phyloP scores from a whole-genome alignment of 495 filamentous ascomycete genomes.

The Filosporella fistucella region DNA sequence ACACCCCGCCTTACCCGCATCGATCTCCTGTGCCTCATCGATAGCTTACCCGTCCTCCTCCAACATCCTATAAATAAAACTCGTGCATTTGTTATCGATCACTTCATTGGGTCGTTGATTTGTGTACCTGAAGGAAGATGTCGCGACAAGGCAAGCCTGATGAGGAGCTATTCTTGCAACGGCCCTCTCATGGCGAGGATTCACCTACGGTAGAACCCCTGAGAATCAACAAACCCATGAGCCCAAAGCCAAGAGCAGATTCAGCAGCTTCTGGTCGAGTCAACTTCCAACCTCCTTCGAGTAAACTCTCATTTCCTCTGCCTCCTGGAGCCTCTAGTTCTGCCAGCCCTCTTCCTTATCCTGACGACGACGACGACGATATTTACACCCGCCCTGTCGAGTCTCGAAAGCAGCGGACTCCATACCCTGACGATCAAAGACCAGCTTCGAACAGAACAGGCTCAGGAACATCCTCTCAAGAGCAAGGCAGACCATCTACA shows the following conservation, averaged over 20 bases:
- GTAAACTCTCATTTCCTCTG: conserved; percentile 43
- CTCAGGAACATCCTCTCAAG: conserved; percentile 12
- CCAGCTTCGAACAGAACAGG: conserved; percentile 19
- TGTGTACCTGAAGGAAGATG: conserved; percentile 18
- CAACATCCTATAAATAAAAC: conserved; percentile 23
- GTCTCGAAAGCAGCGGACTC: conserved; percentile 34
- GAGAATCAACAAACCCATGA: conserved; percentile 72
- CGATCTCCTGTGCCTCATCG: conserved; percentile 20
- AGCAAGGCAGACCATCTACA: conserved; percentile 13
- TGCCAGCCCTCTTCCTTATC: conserved; percentile 67
- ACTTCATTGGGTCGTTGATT: conserved; percentile 13
- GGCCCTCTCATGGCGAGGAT: conserved; percentile 48
- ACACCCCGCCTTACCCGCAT: conserved; percentile 17
- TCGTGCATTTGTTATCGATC: conserved; percentile 20
- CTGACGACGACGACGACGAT: conserved; percentile 60
- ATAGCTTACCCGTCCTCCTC: conserved; percentile 17
- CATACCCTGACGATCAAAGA: conserved; percentile 44
- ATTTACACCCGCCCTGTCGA: conserved; percentile 30
- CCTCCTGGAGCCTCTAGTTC: conserved; percentile 61
- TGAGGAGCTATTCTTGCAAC: conserved; percentile 74
- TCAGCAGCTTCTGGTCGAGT: conserved; percentile 37
- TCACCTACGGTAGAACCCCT: conserved; percentile 79
- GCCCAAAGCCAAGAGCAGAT: conserved; percentile 40
- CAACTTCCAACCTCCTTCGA: conserved; percentile 39
- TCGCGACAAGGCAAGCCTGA: conserved; percentile 46